Conservation (phyloP, 257 asterid species). For the Gentiana straminea region DNA sequence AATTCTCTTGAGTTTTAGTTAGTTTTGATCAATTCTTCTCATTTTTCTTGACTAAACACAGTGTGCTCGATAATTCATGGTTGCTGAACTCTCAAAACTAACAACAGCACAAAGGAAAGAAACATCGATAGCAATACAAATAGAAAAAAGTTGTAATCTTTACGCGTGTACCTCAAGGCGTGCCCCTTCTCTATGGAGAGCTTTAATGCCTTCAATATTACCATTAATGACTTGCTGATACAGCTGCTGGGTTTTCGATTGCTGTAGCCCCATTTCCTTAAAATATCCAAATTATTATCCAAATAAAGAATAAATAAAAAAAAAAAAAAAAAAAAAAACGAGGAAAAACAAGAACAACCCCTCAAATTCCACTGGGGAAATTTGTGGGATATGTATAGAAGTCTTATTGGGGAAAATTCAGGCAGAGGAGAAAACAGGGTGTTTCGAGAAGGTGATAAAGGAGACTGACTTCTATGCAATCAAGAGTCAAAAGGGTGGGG, state of each 20-base stretch:
- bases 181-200: slow-evolving; percentile 81
- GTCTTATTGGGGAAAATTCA: not conserved
- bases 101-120: too few species aligned
- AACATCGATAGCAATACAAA: not conserved
- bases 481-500: not conserved
- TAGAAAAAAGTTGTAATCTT: not conserved
- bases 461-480: not conserved
- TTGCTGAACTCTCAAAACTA: too few species aligned
- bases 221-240: slow-evolving; percentile 75
- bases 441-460: not conserved
- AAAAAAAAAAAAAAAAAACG: not conserved
- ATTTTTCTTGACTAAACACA: too few species aligned
- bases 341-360: not conserved
- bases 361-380: slow-evolving; percentile 5
- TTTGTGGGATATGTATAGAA: not conserved
- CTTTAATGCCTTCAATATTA: slow-evolving; percentile 61
- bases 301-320: not conserved
- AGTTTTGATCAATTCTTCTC: too few species aligned
- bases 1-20: too few species aligned
- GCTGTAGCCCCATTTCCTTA: slow-evolving; percentile 64
- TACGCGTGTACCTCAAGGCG: slow-evolving; percentile 64
- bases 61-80: too few species aligned
- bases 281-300: not conserved
- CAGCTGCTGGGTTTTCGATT: slow-evolving; percentile 70
- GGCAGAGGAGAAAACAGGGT: not conserved